Base-by-base conservation (phyloP, 2,329 filamentous ascomycete genomes). In the Aspergillus quadricinctus region DNA sequence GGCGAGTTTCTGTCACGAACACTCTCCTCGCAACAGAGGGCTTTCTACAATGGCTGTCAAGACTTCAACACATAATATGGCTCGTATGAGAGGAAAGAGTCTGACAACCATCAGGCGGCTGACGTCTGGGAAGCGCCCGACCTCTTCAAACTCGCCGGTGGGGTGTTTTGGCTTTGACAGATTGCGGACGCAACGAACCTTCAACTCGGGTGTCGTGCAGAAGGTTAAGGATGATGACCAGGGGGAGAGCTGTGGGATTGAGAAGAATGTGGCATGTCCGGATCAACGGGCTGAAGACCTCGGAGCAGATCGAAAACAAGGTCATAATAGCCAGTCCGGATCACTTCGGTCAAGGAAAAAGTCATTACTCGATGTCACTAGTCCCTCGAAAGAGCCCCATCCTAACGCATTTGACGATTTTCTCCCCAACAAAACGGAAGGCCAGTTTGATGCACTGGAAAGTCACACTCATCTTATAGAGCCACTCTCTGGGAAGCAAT, bases 1-100 rank as follows among this genome's bases (percentile, higher is more conserved):
- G 61, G 82, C 82, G 50, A 77, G 77, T 45, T 77, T 77, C 49
- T 84, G 82, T 66, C 72, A 70, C 57, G 69, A 77, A 50, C 82
- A 83, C 65, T 72, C 75, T 25, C 72, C 71, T 51, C 65, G 63
- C 51, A 61, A 57, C 45, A 63, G 73, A 69, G 49, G 66, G 11
- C 37, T 74, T 7, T 66, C 66, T 19, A 70, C 66, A 41, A 41
- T 69, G 21, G 52, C 66, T 9, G 57, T 58, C 43, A 58, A 52
- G 45, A 27, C 50, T 45, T 50, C 65, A n/a, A 57, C 59, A 6
- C 52, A 63, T 35, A 56, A 62, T 48, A n/a, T 66, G 25, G 60
- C 50, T 40, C 58, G 60, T 46, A 63, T 57, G 43, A 63, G 59
- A 51, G 53, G 57, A 19, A 64, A 59, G 52, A 52, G 57, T 23